These are phyloP conservation scores for Begonia loranthoides DNA, from an alignment of 306 rosid species.

Conservation along the genomic window DNA sequence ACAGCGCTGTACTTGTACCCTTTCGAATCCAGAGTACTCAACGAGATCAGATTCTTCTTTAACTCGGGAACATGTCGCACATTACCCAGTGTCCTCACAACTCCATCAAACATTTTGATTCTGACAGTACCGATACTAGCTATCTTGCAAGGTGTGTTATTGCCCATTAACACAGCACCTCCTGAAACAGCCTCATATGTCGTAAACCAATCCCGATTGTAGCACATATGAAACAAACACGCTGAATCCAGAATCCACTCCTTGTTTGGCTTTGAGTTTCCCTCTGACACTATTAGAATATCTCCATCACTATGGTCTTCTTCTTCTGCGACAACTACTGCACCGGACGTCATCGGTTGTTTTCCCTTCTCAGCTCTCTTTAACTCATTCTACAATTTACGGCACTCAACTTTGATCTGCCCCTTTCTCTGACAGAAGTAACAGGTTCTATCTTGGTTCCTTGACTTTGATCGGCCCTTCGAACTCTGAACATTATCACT, in stretches of 20 bases:
- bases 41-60: too few species aligned
- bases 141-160: neutral
- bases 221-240: neutral
- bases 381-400: too few species aligned
- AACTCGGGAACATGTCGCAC: too few species aligned
- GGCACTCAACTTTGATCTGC: neutral
- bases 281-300: too few species aligned
- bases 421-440: constrained; percentile 14
- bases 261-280: too few species aligned
- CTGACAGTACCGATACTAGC: too few species aligned
- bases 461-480: neutral
- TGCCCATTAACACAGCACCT: neutral
- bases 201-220: neutral
- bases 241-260: too few species aligned
- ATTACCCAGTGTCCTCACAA: too few species aligned
- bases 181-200: neutral
- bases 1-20: too few species aligned
- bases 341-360: neutral
- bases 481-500: neutral
- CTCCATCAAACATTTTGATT: too few species aligned
- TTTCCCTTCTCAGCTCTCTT: constrained; percentile 12
- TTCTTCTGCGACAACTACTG: neutral
- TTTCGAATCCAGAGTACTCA: too few species aligned
- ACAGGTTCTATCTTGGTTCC: constrained; percentile 5
- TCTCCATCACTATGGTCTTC: neutral